Base-by-base conservation (phyloP, 495 filamentous ascomycete species). In the Xylaria acuta region DNA sequence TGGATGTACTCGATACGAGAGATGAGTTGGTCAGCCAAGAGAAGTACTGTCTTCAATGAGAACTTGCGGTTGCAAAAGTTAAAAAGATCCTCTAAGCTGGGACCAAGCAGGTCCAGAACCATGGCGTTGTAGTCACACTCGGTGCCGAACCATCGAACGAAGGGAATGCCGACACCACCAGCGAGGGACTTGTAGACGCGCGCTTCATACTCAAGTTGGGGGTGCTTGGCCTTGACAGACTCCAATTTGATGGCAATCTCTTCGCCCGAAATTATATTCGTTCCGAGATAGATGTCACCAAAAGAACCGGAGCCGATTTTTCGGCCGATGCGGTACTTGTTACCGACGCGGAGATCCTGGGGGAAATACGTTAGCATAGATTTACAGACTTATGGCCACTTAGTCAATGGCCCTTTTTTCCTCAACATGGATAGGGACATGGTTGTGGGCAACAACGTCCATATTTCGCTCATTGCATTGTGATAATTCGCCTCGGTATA, bases 31-130 rank as follows among this genome's bases (percentile, higher is more conserved):
- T 99, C 97, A 79, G 97, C 97, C 65, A 99, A 90, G 12, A 99
- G 90, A 20, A 99, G 86, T 51, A 99, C 97, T n/a, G 97, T 99
- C 92, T 99, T 99, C 75, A 99, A 85, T 12, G 96, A 97, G 88
- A 98, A 99, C 82, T 99, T 99, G 80, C 97, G 92, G 90, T 98
- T 99, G 91, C 97, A 99, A 83, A 99, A 99, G 90, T 99, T 99
- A 94, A 99, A 99, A n/a, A 99, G 87, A 81, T 99, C 97, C 84
- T 99, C 97, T 87, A 99, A 86, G 81, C 93, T 97, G 71, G 97
- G 97, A 64, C 97, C 97, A 49, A 99, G 93, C 22, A 99, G 90
- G 79, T 99, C 97, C 74, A 99, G 92, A 62, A 99, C 97, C 97
- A 99, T 99, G 78, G 97, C 97, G 84, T 99, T 98, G 90, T 99